Evolutionary conservation across 2,329 filamentous ascomycete species (phyloP).

Genomic region (Cladophialophora bantiana): DNA sequence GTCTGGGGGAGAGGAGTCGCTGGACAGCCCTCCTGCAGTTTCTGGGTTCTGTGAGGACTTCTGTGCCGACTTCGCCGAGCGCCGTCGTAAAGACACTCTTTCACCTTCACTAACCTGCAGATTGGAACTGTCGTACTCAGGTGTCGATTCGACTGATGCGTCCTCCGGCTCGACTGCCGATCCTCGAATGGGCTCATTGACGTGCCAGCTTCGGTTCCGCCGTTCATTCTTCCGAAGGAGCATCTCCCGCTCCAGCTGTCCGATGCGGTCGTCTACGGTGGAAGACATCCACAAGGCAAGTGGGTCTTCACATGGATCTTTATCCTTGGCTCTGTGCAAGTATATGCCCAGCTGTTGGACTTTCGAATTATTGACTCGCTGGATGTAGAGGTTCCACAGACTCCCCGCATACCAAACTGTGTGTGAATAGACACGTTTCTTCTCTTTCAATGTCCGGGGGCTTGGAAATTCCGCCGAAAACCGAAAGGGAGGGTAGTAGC

Average conservation of each 20-base stretch:
- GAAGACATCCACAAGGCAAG: constrained; percentile 48
- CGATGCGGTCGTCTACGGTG: constrained; percentile 62
- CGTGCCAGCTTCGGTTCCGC: constrained; percentile 32
- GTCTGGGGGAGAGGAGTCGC: constrained; percentile 7
- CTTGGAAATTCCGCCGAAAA: constrained; percentile 66
- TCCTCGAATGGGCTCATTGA: constrained; percentile 43
- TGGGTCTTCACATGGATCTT: constrained; percentile 53
- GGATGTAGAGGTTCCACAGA: constrained; percentile 69
- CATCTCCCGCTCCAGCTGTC: constrained; percentile 62
- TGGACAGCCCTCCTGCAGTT: neutral
- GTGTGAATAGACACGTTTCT: constrained; percentile 64
- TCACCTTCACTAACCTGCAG: constrained; percentile 21
- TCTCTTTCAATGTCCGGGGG: constrained; percentile 63
- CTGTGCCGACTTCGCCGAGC: constrained; percentile 31
- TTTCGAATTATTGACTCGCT: constrained; percentile 63
- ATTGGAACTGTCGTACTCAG: constrained; percentile 32
- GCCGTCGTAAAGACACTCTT: constrained; percentile 41
- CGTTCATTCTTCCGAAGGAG: constrained; percentile 50
- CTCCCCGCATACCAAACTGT: constrained; percentile 67
- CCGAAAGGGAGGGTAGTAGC: constrained; percentile 64
- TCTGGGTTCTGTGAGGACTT: constrained; percentile 42
- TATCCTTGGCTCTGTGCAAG: constrained; percentile 64
- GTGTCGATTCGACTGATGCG: constrained; percentile 23
- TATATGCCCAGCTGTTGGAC: constrained; percentile 66
- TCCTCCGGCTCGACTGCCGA: constrained; percentile 31